These are phyloP conservation scores for Suhomyces emberorum DNA, from an alignment of 805 yeast genomes.

Conservation along the genomic window DNA sequence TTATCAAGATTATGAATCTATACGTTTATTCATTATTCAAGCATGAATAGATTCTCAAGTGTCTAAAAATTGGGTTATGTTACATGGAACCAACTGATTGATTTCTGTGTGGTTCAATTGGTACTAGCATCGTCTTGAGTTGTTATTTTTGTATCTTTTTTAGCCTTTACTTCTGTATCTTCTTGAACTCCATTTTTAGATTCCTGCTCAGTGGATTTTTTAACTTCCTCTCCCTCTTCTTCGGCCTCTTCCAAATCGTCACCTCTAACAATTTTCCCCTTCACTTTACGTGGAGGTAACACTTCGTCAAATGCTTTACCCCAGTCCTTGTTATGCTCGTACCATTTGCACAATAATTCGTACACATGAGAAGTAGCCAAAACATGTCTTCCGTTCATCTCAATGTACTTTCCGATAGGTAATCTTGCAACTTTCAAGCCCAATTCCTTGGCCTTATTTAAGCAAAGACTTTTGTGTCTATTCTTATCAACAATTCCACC, in stretches of 20 bases:
- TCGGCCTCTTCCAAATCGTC: constrained; percentile 2
- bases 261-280: constrained; percentile 8
- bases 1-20: too few relatives aligned
- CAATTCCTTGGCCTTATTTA: constrained; percentile 70
- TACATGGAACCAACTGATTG: too few relatives aligned
- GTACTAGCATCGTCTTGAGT: too few relatives aligned
- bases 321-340: constrained; percentile 73
- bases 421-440: constrained; percentile 72
- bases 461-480: constrained; percentile 76
- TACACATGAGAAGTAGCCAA: constrained; percentile 95
- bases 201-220: constrained; percentile 5
- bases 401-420: constrained; percentile 84
- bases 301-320: constrained; percentile 80
- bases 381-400: constrained; percentile 81
- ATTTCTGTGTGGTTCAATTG: too few relatives aligned
- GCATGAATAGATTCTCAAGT: too few relatives aligned
- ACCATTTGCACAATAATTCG: constrained; percentile 78
- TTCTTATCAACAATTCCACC: constrained; percentile 98
- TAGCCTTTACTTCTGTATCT: constrained; percentile 7
- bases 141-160: constrained; percentile 6
- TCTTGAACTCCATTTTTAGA: constrained; percentile 2
- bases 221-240: constrained; percentile 7
- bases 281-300: constrained; percentile 72
- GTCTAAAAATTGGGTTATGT: too few relatives aligned
- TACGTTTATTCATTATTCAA: too few relatives aligned